phyloP scores from a whole-genome alignment of 352 stramenopile species.

The Pythium vanterpoolii region DNA sequence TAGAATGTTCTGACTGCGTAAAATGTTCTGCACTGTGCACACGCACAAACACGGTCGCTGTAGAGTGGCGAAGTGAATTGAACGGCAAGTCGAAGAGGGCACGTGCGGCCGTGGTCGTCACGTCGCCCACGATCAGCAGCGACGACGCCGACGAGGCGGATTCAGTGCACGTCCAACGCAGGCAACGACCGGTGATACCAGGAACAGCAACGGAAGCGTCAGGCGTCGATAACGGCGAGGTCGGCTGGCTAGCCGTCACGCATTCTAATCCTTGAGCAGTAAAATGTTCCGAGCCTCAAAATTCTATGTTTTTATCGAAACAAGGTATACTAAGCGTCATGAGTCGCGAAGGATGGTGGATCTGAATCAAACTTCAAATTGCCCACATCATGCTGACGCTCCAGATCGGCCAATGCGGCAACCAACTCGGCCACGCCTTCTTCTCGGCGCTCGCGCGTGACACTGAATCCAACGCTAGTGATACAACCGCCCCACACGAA shows the following conservation, averaged over 20 bases:
- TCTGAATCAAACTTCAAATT: neutral
- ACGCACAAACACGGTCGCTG: neutral
- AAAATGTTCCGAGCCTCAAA: no score
- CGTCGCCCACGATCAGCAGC: slow-evolving; percentile 51
- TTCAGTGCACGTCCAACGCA: no score
- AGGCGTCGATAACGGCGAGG: neutral
- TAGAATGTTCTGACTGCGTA: no score
- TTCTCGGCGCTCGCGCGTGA: slow-evolving; percentile 60
- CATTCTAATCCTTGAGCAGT: neutral
- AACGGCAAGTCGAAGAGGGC: slow-evolving; percentile 10
- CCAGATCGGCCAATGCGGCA: slow-evolving; percentile 78
- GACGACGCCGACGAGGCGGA: slow-evolving; percentile 1
- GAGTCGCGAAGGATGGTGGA: neutral
- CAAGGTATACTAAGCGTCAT: neutral
- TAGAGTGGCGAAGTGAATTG: neutral
- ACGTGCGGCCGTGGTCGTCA: slow-evolving; percentile 31
- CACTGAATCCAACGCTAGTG: neutral
- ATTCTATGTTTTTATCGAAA: no score
- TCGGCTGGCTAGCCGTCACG: neutral
- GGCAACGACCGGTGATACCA: neutral
- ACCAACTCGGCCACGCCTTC: slow-evolving; percentile 60
- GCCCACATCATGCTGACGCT: slow-evolving; percentile 50
- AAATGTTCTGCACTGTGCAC: no score
- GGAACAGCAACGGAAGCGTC: neutral
- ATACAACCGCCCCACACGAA: neutral